phyloP scores from a whole-genome alignment of 1,284 basidiomycete species.

The Pseudozyma sp. region DNA sequence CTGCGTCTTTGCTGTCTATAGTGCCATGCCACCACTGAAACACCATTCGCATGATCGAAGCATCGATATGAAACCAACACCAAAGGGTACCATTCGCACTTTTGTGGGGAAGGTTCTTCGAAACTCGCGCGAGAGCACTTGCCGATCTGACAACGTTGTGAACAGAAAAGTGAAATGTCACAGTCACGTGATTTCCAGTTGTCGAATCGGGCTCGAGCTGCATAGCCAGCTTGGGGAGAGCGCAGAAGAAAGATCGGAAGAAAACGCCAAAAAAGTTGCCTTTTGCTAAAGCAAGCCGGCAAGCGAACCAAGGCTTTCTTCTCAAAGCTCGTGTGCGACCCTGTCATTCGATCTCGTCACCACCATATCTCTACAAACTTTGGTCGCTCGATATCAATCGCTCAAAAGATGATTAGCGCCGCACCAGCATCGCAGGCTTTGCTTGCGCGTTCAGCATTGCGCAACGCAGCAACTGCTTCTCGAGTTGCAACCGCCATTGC shows the following conservation, averaged over 20 bases:
- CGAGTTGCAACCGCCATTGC: conserved; percentile 12
- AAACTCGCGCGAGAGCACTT: too few relatives aligned
- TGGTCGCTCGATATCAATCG: background rate
- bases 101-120: too few relatives aligned
- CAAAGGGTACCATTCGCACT: too few relatives aligned
- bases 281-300: background rate
- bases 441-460: conserved; percentile 30
- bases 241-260: conserved; percentile 11
- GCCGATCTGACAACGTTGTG: too few relatives aligned
- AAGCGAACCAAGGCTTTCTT: background rate
- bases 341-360: background rate
- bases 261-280: conserved; percentile 19
- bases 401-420: conserved; percentile 24
- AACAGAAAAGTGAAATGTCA: too few relatives aligned
- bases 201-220: conserved; percentile 1
- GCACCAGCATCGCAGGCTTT: conserved; percentile 22
- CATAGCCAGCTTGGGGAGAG: background rate
- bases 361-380: conserved; percentile 6
- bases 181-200: background rate
- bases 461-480: conserved; percentile 8
- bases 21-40: too few relatives aligned
- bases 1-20: too few relatives aligned
- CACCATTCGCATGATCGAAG: too few relatives aligned
- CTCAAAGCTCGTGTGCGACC: background rate
- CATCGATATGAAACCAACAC: too few relatives aligned